Percentiles rank a stretch among this genome's conserved stretches.
Evolutionary conservation across 2,329 filamentous ascomycete genomes (phyloP).

Genomic region (Zarea fungicola): DNA sequence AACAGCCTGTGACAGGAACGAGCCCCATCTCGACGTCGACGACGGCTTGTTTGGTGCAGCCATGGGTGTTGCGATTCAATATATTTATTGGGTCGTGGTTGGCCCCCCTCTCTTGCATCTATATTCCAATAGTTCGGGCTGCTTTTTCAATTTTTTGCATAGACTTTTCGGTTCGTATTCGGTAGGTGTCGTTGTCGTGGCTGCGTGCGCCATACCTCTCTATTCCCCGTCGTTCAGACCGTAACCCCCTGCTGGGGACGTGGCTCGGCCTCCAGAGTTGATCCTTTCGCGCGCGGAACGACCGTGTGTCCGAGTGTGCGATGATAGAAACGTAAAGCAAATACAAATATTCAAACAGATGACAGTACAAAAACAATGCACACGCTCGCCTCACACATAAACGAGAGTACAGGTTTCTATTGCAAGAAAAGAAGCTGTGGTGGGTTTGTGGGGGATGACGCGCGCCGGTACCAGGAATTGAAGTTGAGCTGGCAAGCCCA

Average conservation of each 20-base stretch:
- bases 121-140: too few relatives aligned
- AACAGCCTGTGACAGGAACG: conserved; percentile 82
- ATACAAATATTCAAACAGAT: neutral
- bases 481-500: conserved; percentile 4
- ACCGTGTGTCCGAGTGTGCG: too few relatives aligned
- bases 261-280: neutral
- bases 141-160: neutral
- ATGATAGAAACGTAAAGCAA: neutral
- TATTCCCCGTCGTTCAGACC: neutral
- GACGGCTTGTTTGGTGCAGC: conserved; percentile 44
- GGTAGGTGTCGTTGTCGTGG: neutral
- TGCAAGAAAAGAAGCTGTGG: neutral
- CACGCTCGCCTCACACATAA: neutral
- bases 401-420: neutral
- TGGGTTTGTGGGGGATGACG: conserved; percentile 8
- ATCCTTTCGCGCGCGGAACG: too few relatives aligned
- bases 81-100: neutral
- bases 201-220: conserved; percentile 1
- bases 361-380: neutral
- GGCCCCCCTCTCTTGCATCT: neutral
- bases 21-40: conserved; percentile 66
- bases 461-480: too few relatives aligned
- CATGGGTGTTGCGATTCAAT: conserved; percentile 30
- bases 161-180: neutral
- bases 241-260: neutral